Percentiles rank a stretch among this genome's conserved stretches.
These are phyloP conservation scores for Penicillium oxalicum DNA, from an alignment of 2,329 filamentous ascomycete genomes.

Conservation along the genomic window DNA sequence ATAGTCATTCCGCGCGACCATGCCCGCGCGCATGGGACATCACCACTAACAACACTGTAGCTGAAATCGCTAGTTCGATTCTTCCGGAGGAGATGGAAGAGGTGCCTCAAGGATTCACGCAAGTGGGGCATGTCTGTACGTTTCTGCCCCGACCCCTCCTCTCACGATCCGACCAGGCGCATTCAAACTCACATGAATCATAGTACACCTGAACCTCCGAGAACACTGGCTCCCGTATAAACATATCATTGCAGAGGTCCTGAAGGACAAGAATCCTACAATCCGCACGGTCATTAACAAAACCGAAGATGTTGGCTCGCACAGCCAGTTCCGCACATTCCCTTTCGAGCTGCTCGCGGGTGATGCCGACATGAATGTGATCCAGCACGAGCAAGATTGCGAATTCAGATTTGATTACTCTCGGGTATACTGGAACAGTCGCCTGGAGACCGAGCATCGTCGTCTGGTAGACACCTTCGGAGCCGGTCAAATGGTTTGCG, in stretches of 20 bases:
- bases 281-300: constrained; percentile 95
- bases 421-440: constrained; percentile 97
- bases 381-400: constrained; percentile 75
- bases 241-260: constrained; percentile 72
- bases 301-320: constrained; percentile 75
- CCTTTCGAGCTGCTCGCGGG: constrained; percentile 84
- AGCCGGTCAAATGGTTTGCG: constrained; percentile 82
- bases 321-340: constrained; percentile 86
- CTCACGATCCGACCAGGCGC: neutral
- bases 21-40: neutral
- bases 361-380: constrained; percentile 73
- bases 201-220: constrained; percentile 84
- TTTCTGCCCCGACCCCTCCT: constrained; percentile 9
- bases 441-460: constrained; percentile 82
- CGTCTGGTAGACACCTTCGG: constrained; percentile 70
- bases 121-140: constrained; percentile 78
- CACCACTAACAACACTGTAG: constrained; percentile 35
- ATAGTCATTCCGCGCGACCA: constrained; percentile 24
- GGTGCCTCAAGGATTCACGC: constrained; percentile 78
- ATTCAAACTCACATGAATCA: constrained; percentile 10
- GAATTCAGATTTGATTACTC: constrained; percentile 89
- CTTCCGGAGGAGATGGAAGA: constrained; percentile 75
- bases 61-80: constrained; percentile 75
- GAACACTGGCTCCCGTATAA: constrained; percentile 81
- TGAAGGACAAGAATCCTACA: constrained; percentile 80